Base-by-base conservation (phyloP, 2,329 filamentous ascomycete genomes). In the Aspergillus melleus region DNA sequence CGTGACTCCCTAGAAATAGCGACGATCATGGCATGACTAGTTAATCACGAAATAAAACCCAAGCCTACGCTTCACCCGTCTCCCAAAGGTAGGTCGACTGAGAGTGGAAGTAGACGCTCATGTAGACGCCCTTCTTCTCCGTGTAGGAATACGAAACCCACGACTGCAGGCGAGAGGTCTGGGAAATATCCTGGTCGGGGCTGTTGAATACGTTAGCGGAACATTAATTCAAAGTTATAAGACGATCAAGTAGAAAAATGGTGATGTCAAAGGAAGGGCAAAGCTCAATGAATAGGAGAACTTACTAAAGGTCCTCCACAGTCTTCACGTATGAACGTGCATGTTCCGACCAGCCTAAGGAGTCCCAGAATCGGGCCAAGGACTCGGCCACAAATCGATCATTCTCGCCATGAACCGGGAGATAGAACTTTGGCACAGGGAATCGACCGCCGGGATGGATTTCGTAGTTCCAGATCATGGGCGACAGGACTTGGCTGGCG, bases 121-220 rank as follows among this genome's bases (percentile, higher is more conserved):
- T 32, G 20, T 60, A 56, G 5, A 42, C 53, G 2, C 53, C 58
- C 3, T 29, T 51, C 47, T 32, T 52, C 36, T 56, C 58, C 2
- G 58, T 56, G 2, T 60, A 60, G 3, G 58, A 47, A 32, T 46
- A 60, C 8, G 58, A 60, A 4, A 60, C 16, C 58, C 58, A 60
- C 24, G 30, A 29, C 11, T 56, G 36, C 10, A 60, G 22, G 24
- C 50, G 47, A 47, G 47, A 51, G 11, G 49, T 52, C 47, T 49
- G 50, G 1, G 47, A 47, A 14, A 60, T 24, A 39, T 60, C 58
- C 6, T 32, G 24, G 16, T 49, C 26, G 1, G 53, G 58, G 29
- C 53, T 56, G 19, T 19, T n/a, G 46, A 32, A 30, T 5, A 29
- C 12, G 14, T 29, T 42, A 49, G 51, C 6, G 26, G 26, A 9